Percentiles rank a stretch among this genome's conserved stretches.
Conservation (phyloP, 208 protist genomes). For the Acanthamoeba quina region DNA sequence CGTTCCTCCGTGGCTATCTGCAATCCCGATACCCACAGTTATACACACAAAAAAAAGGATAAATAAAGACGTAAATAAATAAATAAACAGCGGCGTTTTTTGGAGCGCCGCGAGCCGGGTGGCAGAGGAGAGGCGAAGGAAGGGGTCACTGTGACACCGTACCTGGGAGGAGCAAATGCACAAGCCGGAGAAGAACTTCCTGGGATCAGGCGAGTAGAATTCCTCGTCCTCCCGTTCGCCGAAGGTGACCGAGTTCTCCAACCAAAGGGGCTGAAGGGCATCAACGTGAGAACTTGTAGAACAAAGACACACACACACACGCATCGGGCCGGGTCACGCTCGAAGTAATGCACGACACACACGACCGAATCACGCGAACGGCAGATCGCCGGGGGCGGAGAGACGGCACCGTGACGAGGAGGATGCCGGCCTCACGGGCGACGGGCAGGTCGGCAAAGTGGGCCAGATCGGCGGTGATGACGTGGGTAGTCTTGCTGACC, state of each 20-base stretch:
- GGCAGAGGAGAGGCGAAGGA: background rate
- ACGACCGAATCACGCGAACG: background rate
- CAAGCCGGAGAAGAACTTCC: constrained; percentile 42
- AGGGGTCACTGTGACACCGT: background rate
- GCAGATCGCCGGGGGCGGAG: background rate
- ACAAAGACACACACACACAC: background rate
- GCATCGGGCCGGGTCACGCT: too few relatives aligned
- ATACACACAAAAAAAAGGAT: background rate
- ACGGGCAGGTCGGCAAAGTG: constrained; percentile 15
- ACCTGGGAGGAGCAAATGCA: constrained; percentile 29
- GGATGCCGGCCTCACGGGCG: background rate
- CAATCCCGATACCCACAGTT: background rate
- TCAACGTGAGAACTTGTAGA: background rate
- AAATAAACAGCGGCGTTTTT: too few relatives aligned
- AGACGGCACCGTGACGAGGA: constrained; percentile 30
- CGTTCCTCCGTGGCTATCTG: background rate
- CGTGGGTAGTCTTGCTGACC: constrained; percentile 34
- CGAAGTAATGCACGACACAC: background rate
- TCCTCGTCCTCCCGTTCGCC: constrained; percentile 12
- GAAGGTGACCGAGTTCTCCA: background rate
- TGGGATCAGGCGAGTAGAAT: constrained; percentile 48
- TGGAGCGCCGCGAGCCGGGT: too few relatives aligned
- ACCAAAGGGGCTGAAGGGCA: background rate
- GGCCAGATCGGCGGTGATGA: constrained; percentile 7
- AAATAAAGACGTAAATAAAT: too few relatives aligned